Evolutionary conservation across 2,329 filamentous ascomycete genomes (phyloP).

Genomic region (Pyrenochaeta sp.): DNA sequence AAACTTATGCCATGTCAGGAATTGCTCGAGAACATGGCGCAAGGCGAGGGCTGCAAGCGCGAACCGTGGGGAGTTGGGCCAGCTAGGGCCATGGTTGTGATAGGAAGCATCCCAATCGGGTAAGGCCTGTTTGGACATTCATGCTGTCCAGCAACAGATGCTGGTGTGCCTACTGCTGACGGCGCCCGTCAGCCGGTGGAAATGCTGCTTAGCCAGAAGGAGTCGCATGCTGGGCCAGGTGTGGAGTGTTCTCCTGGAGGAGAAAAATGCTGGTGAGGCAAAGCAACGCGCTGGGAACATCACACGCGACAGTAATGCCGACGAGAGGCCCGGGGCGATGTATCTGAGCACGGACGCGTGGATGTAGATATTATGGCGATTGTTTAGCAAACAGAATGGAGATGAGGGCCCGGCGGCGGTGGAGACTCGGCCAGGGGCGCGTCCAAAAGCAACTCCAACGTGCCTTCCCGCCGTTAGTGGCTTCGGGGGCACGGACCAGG

Average conservation of each 20-base stretch:
- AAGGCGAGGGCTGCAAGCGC: background rate
- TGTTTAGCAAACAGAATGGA: constrained; percentile 9
- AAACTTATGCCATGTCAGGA: too few relatives aligned
- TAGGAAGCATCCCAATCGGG: constrained; percentile 1
- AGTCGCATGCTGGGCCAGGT: background rate
- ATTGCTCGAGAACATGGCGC: too few relatives aligned
- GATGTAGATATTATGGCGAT: background rate
- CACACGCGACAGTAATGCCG: background rate
- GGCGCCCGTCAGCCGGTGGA: constrained; percentile 8
- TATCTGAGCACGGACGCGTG: background rate
- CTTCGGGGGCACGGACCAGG: constrained; percentile 4
- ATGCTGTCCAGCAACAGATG: background rate
- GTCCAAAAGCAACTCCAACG: constrained; percentile 6
- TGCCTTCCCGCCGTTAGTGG: constrained; percentile 12
- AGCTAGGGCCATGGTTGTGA: background rate
- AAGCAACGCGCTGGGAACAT: background rate
- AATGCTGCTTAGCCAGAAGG: background rate
- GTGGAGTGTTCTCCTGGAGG: background rate
- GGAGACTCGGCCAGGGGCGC: background rate
- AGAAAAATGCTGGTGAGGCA: background rate
- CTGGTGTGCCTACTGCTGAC: constrained; percentile 6
- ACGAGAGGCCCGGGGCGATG: too few relatives aligned
- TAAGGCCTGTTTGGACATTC: background rate
- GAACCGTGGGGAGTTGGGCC: background rate
- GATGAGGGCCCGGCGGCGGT: constrained; percentile 5